Base-by-base conservation (phyloP, 495 filamentous ascomycete genomes). In the Polyplosphaeria fusca region DNA sequence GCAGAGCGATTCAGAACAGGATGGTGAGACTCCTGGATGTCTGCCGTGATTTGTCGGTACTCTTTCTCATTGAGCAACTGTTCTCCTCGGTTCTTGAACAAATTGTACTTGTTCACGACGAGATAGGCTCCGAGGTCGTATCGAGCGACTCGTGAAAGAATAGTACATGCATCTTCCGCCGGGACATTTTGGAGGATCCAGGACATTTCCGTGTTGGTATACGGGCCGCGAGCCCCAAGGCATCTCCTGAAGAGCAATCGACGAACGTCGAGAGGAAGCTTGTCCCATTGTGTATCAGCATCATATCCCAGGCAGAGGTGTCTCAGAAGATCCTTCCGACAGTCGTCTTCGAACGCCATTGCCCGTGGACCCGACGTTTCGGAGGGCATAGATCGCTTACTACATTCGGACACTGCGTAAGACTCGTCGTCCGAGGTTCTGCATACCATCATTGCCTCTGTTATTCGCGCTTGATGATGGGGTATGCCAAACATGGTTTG, bases 381-480 rank as follows among this genome's bases (percentile, higher is more conserved):
- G 9, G 25, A 39, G 1, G 61, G 51, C 37, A 64, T 48, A 1
- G 57, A 50, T 2, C 67, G 63, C 38, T 67, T 69, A 20, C 63
- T 54, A 38, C 68, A 55, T 44, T 68, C 60, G 3, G 69, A 60
- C 35, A 70, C 47, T 2, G 22, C 18, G 47, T 55, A 52, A 20
- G 35, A 14, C 22, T 66, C 58, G 27, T 52, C 45, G 19, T 26
- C 27, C 16, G 18, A 9, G 18, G 52, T 13, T 14, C 58, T 41
- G 28, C 60, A 57, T 9, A 61, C 61, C n/a, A 81, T 63, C 19
- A 81, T 70, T 13, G 72, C 74, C 47, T 79, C 77, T 12, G 74
- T 61, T 35, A 81, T 67, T 1, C 68, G 59, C 2, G 80, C 75
- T 54, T 82, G 72, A 40, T 78, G 73, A 57, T 82, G 78, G 11